Base-by-base conservation (phyloP, 2,329 filamentous ascomycete genomes). In the Cladorrhinum sp. region DNA sequence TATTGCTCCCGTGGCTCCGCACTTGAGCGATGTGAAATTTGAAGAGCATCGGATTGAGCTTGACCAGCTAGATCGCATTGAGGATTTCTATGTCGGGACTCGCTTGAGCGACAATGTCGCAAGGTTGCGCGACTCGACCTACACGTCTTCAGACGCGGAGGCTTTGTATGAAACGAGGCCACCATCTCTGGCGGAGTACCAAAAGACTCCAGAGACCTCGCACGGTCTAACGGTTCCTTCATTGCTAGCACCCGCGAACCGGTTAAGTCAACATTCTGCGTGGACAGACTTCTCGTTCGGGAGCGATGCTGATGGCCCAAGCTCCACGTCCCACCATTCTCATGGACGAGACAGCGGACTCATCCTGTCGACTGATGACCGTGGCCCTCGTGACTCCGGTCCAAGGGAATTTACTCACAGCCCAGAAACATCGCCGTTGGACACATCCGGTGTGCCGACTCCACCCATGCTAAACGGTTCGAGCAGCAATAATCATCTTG, bases 231-330 rank as follows among this genome's bases (percentile, higher is more conserved):
- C 74, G 56, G 76, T 84, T 14, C 83, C 82, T 12, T 72, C 76
- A 55, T 70, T 77, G 65, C 68, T 77, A 55, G 69, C 76, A 56
- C 72, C 77, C 48, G 72, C 74, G 62, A 76, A 84, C 61, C 77
- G 83, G 39, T 72, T 74, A 20, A 86, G 83, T 64, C 81, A 84
- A 54, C 79, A 81, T 58, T 85, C 83, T 1, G 75, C 78, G n/a
- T 86, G 84, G 84, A 86, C 84, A 24, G 83, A 86, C 67, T 80
- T 82, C 62, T 84, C 83, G 0, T 74, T 86, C 9, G 82, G 82
- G 16, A 85, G 81, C 20, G 80, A 74, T 16, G 71, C 70, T 56
- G 70, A 66, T 21, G 63, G 66, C n/a, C 66, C 60, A 20, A 63
- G 58, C 55, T 64, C 64, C 3, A 39, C 57, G 3, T 53, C 64